Evolutionary conservation across 352 stramenopile species (phyloP), one percentile per base, ranked within the genome.

Genomic region (Pythium brachiatum): DNA sequence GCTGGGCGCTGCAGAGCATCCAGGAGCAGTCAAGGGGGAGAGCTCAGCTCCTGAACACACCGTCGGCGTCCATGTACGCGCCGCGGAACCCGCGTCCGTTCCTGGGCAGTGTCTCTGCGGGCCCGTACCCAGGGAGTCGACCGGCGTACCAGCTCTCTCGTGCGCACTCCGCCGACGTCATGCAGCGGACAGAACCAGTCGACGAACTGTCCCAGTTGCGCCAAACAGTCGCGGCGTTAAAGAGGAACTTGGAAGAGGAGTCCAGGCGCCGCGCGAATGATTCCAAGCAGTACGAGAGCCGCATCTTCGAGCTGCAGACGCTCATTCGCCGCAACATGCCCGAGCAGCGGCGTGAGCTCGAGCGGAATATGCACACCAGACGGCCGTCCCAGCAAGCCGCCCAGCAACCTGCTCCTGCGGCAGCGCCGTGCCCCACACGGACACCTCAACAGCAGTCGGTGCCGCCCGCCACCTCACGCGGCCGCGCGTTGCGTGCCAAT

Each of bases 211-310:
- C 51, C 27, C 29, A 53, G 47, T 74, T 90, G 57, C 72, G 76
- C 4, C 76, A 88, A 53, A 76, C 86, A 46, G 77, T 89, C 55
- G 66, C 69, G 62, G 62, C 89, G 58, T 71, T 90, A 38, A 52
- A 77, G 51, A 76, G 80, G 53, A 77, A 64, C 53, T 73, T 90
- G 6, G 81, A 89, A 36, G 71, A 83, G 21, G 81, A 90, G 66
- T 86, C 86, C 68, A 88, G 88, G 60, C 74, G 76, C 8, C 81
- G 81, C 44, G 70, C 76, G 4, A 68, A 69, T 8, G 81, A 90
- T 47, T 79, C 89, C 50, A 77, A 86, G 18, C 74, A 85, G 55
- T 89, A 89, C 78, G 78, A 90, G 58, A 72, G 88, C 74, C 88
- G 88, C 82, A 90, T 90, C 60, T 73, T 88, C 54, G 81, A 90